phyloP scores from a whole-genome alignment of 2,329 filamentous ascomycete species.

The Colletotrichum sidae region DNA sequence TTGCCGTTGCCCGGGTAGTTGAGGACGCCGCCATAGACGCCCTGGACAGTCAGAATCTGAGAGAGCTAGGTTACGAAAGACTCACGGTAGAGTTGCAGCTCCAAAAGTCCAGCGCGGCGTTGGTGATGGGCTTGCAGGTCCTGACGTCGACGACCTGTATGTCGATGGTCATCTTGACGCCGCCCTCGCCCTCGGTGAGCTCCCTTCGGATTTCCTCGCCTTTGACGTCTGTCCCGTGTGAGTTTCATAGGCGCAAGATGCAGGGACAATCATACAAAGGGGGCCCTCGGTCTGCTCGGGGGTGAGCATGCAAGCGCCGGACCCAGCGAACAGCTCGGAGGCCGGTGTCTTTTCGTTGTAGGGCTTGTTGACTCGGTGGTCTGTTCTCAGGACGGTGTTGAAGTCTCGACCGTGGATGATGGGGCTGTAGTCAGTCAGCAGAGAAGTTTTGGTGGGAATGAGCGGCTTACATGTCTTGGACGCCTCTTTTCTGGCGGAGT shows the following conservation, averaged over 20 bases:
- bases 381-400: conserved; percentile 47
- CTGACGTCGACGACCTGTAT: conserved; percentile 39
- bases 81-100: conserved; percentile 48
- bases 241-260: not conserved
- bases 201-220: conserved; percentile 39
- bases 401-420: conserved; percentile 45
- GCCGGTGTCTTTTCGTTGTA: conserved; percentile 47
- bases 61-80: not conserved
- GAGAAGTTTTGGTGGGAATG: too few species aligned
- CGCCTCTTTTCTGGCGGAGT: not conserved
- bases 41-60: conserved; percentile 18
- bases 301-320: conserved; percentile 58
- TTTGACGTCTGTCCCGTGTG: conserved; percentile 31
- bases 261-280: conserved; percentile 47
- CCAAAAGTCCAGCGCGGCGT: conserved; percentile 40
- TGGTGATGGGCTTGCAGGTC: conserved; percentile 37
- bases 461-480: not conserved
- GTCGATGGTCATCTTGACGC: conserved; percentile 39
- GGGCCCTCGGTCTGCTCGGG: conserved; percentile 65
- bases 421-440: not conserved
- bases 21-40: conserved; percentile 52
- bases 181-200: conserved; percentile 37
- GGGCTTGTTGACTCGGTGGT: conserved; percentile 51
- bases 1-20: conserved; percentile 54
- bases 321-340: conserved; percentile 51